A percentile compares a stretch with the other conserved stretches of the same genome.
Evolutionary conservation across 2,329 filamentous ascomycete species (phyloP).

Genomic region (Monilinia aucupariae): DNA sequence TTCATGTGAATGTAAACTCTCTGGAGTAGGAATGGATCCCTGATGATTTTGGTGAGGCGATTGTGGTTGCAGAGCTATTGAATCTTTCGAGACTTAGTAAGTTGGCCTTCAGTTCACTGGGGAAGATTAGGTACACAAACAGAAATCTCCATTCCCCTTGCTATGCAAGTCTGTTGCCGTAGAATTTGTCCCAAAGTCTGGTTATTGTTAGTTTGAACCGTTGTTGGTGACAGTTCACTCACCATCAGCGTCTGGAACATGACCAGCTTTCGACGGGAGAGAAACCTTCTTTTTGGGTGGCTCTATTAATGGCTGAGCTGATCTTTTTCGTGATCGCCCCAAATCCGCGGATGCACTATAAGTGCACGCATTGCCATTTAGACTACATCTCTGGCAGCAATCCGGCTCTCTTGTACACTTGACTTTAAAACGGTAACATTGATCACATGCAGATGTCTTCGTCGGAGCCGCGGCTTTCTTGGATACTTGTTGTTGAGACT

Average conservation of each 20-base stretch:
- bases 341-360: not conserved
- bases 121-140: not conserved
- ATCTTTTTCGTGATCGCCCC: not conserved
- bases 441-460: conserved; percentile 3
- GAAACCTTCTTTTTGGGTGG: not conserved
- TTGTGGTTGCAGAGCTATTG: not conserved
- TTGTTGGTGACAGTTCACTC: not conserved
- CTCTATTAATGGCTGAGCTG: not conserved
- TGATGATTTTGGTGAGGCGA: not conserved
- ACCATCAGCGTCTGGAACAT: not conserved
- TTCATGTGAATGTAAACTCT: not conserved
- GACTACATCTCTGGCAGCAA: not conserved
- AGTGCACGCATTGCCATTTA: not conserved
- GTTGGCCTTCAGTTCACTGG: not conserved
- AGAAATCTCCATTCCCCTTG: not conserved
- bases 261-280: not conserved
- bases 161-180: not conserved
- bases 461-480: not conserved
- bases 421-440: not conserved
- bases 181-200: not conserved
- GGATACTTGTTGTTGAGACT: not conserved
- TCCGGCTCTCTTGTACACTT: conserved; percentile 4
- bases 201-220: not conserved
- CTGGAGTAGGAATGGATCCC: not conserved
- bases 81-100: not conserved